phyloP scores from a whole-genome alignment of 108 stramenopile species.

The Skeletonema potamos region DNA sequence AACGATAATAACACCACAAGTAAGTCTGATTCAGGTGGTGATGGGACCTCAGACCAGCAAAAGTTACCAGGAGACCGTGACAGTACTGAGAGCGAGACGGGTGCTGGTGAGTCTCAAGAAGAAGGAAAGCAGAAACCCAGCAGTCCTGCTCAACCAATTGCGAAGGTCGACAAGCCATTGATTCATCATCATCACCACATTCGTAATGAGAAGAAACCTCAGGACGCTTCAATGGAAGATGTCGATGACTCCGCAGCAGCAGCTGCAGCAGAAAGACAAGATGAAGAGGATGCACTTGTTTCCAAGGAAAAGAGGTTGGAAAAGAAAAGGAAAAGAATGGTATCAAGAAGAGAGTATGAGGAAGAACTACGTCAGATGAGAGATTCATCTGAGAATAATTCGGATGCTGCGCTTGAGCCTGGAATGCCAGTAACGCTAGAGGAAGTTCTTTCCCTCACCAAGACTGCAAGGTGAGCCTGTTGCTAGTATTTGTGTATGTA shows the following conservation, averaged over 20 bases:
- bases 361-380: constrained; percentile 60
- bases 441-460: constrained; percentile 65
- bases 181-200: constrained; percentile 24
- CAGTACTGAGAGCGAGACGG: constrained; percentile 6
- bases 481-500: background rate
- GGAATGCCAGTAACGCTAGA: constrained; percentile 63
- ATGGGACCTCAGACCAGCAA: constrained; percentile 4
- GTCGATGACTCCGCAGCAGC: background rate
- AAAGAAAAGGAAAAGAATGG: constrained; percentile 76
- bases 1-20: constrained; percentile 12
- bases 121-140: background rate
- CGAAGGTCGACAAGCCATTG: constrained; percentile 2
- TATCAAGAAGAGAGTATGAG: constrained; percentile 71
- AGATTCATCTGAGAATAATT: constrained; percentile 62
- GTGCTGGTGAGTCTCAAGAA: background rate
- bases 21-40: constrained; percentile 15
- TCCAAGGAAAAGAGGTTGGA: constrained; percentile 17
- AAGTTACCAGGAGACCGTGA: background rate
- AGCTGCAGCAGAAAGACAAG: background rate
- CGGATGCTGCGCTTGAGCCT: constrained; percentile 43
- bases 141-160: background rate
- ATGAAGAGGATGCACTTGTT: background rate
- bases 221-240: background rate
- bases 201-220: constrained; percentile 1
- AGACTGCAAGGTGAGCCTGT: constrained; percentile 57